phyloP scores from a whole-genome alignment of 495 filamentous ascomycete species.

The Xylaria castorea region DNA sequence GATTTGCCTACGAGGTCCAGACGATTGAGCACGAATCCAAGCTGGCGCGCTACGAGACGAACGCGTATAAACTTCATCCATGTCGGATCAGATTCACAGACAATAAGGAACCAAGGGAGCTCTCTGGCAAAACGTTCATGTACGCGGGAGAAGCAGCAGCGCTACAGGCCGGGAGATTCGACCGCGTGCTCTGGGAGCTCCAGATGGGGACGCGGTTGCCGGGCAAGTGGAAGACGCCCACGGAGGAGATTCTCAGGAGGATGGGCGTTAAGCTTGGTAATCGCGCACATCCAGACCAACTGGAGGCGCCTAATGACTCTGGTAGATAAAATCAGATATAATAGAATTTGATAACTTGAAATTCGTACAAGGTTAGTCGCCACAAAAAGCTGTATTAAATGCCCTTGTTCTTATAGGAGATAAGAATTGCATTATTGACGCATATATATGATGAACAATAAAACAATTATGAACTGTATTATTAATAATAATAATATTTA shows the following conservation, averaged over 20 bases:
- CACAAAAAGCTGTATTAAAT: neutral
- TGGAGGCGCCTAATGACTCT: neutral
- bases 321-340: neutral
- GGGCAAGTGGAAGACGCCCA: constrained; percentile 21
- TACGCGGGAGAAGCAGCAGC: constrained; percentile 17
- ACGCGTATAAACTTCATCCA: constrained; percentile 49
- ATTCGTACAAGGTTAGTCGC: neutral
- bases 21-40: constrained; percentile 45
- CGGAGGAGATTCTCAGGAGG: constrained; percentile 6
- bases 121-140: constrained; percentile 19
- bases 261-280: neutral
- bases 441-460: too few species aligned
- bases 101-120: neutral
- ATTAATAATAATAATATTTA: too few species aligned
- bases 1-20: constrained; percentile 47
- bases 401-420: too few species aligned
- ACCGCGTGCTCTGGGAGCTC: constrained; percentile 22
- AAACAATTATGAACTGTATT: too few species aligned
- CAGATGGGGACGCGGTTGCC: constrained; percentile 18
- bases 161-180: constrained; percentile 16
- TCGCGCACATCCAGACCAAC: too few species aligned
- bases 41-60: constrained; percentile 46
- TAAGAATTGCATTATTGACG: too few species aligned
- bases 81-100: constrained; percentile 41
- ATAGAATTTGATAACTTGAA: neutral